phyloP scores from a whole-genome alignment of 768 basidiomycete genomes.

The Exidia glandulosa region DNA sequence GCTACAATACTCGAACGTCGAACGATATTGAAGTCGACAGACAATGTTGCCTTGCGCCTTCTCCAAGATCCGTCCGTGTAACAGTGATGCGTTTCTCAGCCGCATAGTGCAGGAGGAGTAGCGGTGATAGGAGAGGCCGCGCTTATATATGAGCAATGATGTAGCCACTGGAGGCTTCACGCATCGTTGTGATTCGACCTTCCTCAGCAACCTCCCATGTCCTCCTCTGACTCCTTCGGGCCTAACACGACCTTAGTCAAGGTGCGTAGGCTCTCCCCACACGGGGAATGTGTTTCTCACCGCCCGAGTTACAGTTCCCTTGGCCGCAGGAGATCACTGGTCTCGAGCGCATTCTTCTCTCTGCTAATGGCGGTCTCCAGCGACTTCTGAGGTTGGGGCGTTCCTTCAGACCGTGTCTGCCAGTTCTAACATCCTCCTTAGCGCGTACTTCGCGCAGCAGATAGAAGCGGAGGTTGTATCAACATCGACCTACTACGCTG shows the following conservation, averaged over 20 bases:
- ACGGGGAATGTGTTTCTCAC: constrained; percentile 2
- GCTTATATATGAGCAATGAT: not conserved
- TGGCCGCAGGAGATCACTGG: constrained; percentile 42
- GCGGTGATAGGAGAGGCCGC: not conserved
- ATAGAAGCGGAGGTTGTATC: constrained; percentile 50
- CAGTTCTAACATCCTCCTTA: constrained; percentile 13
- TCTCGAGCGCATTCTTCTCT: constrained; percentile 55
- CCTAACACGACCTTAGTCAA: not conserved
- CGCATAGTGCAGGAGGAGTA: not conserved
- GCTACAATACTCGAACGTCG: too few species aligned
- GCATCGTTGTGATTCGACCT: not conserved
- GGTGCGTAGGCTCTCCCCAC: not conserved
- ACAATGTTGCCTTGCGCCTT: too few species aligned
- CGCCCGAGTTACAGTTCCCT: constrained; percentile 30
- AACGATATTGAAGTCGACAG: too few species aligned
- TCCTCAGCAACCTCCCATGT: not conserved
- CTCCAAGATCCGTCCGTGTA: too few species aligned
- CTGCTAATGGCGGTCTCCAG: constrained; percentile 62
- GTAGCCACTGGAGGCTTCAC: not conserved
- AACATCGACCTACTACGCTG: constrained; percentile 28
- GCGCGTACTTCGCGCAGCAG: constrained; percentile 53
- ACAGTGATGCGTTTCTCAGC: too few species aligned
- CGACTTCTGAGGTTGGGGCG: constrained; percentile 46
- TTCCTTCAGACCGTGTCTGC: not conserved
- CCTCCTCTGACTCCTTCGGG: not conserved